Base-by-base conservation (phyloP, 2,329 filamentous ascomycete genomes). In the Hymenoscyphus fraxineus region DNA sequence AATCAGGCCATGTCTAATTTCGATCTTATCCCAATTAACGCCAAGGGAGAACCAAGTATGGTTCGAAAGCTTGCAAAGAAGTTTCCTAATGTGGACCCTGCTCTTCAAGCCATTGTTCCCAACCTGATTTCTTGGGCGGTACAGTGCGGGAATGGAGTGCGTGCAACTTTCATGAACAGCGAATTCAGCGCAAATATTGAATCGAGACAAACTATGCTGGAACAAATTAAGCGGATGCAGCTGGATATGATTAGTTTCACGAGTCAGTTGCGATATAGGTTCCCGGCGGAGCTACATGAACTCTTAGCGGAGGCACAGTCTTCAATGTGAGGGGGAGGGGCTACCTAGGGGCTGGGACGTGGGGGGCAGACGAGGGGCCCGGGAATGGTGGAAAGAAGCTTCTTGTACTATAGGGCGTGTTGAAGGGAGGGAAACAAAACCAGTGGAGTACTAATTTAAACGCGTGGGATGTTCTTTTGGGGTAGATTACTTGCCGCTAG, bases 81-180 rank as follows among this genome's bases (percentile, higher is more conserved):
- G 67, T 98, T 99, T 79, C 85, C 91, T 16, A 82, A 84, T 1
- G 84, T 96, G 51, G 86, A 92, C 3, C 87, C 92, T 70, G 86
- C 93, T 7, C 90, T 99, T 51, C 89, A 93, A 2, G 88, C 92
- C 75, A 96, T 95, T 73, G 88, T 97, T 71, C 94, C 94, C 19
- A 92, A 94, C 77, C 82, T 98, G 67, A 84, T 99, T 68, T 89
- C 97, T 80, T 98, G 95, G 95, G 92, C 92, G 59, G 92, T 99
- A 70, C 85, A 89, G 54, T 93, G 91, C 79, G 96, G 93, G 77
- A 88, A 89, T 59, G 85, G 88, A 64, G 89, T 97, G 77, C 86
- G 91, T 67, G 88, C 90, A 71, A 81, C 88, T 66, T 82, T 96
- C 58, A 83, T 84, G 63, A 84, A 82, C 65, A 88, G 88, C 35